Evolutionary conservation across 371 early-diverging fungal genomes (phyloP).

Genomic region (Mortierella polycephala): DNA sequence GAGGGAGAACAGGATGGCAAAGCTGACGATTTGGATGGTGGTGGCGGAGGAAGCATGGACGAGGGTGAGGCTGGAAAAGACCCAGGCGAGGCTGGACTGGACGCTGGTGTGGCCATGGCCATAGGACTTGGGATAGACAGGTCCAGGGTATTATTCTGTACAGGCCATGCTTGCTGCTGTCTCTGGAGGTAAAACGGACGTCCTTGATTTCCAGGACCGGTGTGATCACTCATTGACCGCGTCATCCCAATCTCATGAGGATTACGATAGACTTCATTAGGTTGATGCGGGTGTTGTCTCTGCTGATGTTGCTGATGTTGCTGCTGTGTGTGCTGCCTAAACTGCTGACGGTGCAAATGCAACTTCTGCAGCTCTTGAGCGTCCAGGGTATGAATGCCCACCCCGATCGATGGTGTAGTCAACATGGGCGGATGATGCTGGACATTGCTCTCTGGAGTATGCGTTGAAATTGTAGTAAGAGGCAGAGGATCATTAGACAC

Average conservation of each 20-base stretch:
- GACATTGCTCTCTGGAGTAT: too few species aligned
- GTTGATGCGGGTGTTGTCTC: constrained; percentile 3
- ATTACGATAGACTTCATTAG: background rate
- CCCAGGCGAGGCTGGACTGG: constrained; percentile 1
- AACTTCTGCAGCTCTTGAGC: constrained; percentile 15
- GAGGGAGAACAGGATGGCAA: too few species aligned
- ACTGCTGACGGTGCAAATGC: constrained; percentile 14
- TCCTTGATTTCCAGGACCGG: background rate
- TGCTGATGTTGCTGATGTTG: constrained; percentile 13
- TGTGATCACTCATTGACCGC: constrained; percentile 24
- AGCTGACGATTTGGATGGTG: background rate
- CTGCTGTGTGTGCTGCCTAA: constrained; percentile 8
- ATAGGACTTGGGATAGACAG: constrained; percentile 18
- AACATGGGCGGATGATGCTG: too few species aligned
- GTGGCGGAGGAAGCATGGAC: constrained; percentile 3
- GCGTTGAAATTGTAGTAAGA: background rate
- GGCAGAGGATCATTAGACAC: background rate
- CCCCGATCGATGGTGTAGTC: too few species aligned
- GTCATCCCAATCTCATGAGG: constrained; percentile 22
- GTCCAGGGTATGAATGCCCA: background rate
- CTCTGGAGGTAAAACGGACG: constrained; percentile 16
- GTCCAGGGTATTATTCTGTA: constrained; percentile 5
- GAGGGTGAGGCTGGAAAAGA: constrained; percentile 4
- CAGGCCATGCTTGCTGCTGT: constrained; percentile 6
- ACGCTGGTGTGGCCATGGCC: constrained; percentile 1